Base-by-base conservation (phyloP, 306 rosid species). In the Corylus heterophylla region DNA sequence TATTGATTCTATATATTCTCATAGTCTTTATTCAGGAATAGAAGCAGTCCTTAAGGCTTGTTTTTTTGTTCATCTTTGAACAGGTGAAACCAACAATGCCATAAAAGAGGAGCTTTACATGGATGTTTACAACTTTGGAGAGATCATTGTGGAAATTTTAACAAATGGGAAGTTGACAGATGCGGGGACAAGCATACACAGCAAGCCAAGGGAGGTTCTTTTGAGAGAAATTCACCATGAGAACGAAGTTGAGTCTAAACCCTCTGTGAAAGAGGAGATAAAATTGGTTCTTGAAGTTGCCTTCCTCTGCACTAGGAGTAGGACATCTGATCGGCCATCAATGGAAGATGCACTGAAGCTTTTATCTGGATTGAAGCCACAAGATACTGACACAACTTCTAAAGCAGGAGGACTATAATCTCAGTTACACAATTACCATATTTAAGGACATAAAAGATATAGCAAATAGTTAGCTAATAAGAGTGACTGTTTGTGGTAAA, bases 41-140 rank as follows among this genome's bases (percentile, higher is more conserved):
- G 51, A 81, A 70, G 39, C 61, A 54, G 58, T 73, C 45, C 50
- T 48, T 71, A 11, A 3, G 27, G 52, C 11, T 11, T 49, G 14
- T 49, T 49, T 42, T 42, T 59, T 45, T 20, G 74, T 64, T 4
- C 3, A 68, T 14, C 17, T 62, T 69, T 83, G 83, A 67, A 67
- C 85, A 84, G 90, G 87, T 86, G 95, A 81, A 73, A 55, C 76
- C 83, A 85, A 80, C 76, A 88, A 79, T 79, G 82, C 54, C 80
- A 59, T 81, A 20, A 81, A 86, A 84, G 98, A 87, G 56, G 97
- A 95, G 80, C 89, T 95, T 71, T 69, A 86, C 84, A 81, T 75
- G 76, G 98, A 93, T 63, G 78, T 93, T 74, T 90, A 84, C 88
- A 89, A 82, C 81, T 91, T 90, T 12, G 98, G 98, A 63, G 97